Evolutionary conservation across 495 filamentous ascomycete genomes (phyloP), one percentile per base, ranked within the genome.

Genomic region (Xylaria sp.): DNA sequence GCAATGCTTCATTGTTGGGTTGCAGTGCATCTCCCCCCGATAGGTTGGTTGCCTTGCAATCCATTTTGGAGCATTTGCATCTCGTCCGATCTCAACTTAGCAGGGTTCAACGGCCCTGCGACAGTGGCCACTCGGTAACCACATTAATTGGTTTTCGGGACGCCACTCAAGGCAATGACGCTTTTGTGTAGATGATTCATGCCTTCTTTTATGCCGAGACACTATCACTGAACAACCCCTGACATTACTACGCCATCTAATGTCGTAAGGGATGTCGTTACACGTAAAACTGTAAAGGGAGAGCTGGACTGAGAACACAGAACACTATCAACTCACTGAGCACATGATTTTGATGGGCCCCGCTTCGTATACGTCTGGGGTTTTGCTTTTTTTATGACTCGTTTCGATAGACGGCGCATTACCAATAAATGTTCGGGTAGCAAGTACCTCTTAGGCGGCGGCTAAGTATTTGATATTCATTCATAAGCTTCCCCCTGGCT

Each of bases 241-340:
- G 57, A 37, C 29, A 59, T 59, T 59, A 59, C 31, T n/a, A 58
- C 55, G 15, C 57, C 8, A 37, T 40, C 29, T 59, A 59, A 35
- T 11, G 57, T 31, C 9, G 17, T n/a, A 35, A n/a, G n/a, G n/a
- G n/a, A n/a, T n/a, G n/a, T n/a, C n/a, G n/a, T 35, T 35, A 33
- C 53, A 31, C 26, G 11, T 14, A 53, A 12, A 26, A 24, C 46
- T 50, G 3, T 53, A 24, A 29, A 26, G 9, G 9, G 26, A 55
- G 24, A 8, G 12, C 15, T 6, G 8, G 24, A 55, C 24, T 14
- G 24, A 15, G 21, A 26, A 50, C 46, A 9, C n/a, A 15, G 21
- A 26, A 50, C 46, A 9, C n/a, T 3, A 29, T 53, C 50, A 53
- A 50, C 46, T 26, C 8, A 21, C 48, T 24, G 21, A 26, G 48